These are phyloP conservation scores for Trichosporon sp. DNA, from an alignment of 1,284 basidiomycete genomes.

Conservation along the genomic window DNA sequence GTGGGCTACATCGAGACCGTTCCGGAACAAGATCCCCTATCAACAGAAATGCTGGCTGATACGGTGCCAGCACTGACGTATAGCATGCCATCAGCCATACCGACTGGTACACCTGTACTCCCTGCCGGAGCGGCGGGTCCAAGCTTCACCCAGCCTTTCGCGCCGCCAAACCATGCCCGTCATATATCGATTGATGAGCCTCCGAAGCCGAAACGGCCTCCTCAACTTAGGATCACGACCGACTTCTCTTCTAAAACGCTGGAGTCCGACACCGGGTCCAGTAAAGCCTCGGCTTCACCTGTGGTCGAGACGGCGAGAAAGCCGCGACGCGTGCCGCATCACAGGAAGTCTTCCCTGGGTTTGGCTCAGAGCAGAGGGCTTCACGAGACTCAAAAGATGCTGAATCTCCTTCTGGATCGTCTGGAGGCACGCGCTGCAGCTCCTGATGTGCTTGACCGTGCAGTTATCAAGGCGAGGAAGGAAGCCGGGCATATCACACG, in stretches of 20 bases:
- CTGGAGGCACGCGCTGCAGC: conserved; percentile 31
- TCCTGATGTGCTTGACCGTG: conserved; percentile 37
- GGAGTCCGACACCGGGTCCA: not conserved
- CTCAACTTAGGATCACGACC: not conserved
- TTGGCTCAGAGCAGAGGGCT: conserved; percentile 25
- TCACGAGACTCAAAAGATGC: conserved; percentile 42
- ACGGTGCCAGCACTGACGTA: conserved; percentile 19
- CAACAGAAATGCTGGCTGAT: conserved; percentile 14
- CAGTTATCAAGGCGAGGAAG: conserved; percentile 25
- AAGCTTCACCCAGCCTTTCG: not conserved
- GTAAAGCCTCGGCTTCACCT: not conserved
- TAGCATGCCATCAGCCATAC: conserved; percentile 13
- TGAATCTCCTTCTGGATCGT: conserved; percentile 36
- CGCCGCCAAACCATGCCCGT: not conserved
- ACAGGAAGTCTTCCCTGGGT: not conserved
- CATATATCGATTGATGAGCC: conserved; percentile 1
- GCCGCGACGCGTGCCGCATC: not conserved
- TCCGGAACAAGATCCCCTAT: conserved; percentile 18
- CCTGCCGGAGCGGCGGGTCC: not conserved
- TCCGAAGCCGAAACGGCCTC: not conserved
- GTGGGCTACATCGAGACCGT: conserved; percentile 18
- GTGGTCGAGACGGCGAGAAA: not conserved
- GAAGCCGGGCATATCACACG: conserved; percentile 4
- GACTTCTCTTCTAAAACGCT: not conserved
- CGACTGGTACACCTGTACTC: not conserved